phyloP scores from a whole-genome alignment of 2,329 filamentous ascomycete species.

The Ophiocordyceps unilateralis region DNA sequence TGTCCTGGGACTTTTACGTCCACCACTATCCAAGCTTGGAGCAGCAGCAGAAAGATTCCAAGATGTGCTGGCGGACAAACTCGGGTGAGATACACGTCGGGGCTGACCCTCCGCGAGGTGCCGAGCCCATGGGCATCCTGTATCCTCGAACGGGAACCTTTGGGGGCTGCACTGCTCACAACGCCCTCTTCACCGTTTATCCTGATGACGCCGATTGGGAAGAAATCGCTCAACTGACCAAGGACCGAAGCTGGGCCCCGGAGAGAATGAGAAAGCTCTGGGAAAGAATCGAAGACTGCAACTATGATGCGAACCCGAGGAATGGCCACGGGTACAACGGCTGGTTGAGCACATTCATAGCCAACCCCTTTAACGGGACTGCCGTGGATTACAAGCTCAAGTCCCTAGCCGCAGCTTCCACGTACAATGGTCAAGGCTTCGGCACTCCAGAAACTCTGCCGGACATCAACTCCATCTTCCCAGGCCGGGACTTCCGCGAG shows the following conservation, averaged over 20 bases:
- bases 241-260: constrained; percentile 39
- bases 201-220: constrained; percentile 43
- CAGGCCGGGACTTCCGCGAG: constrained; percentile 24
- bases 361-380: constrained; percentile 24
- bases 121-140: constrained; percentile 23
- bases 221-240: constrained; percentile 37
- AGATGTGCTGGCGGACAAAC: constrained; percentile 37
- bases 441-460: constrained; percentile 3
- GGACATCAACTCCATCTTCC: constrained; percentile 31
- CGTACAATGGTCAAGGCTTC: constrained; percentile 12
- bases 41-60: constrained; percentile 35
- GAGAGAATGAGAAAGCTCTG: constrained; percentile 44
- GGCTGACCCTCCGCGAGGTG: constrained; percentile 17
- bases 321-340: constrained; percentile 38
- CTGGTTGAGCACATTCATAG: constrained; percentile 37
- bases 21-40: constrained; percentile 38
- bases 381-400: constrained; percentile 32
- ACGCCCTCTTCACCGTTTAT: constrained; percentile 41
- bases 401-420: constrained; percentile 7
- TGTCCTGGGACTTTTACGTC: constrained; percentile 48
- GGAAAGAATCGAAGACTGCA: constrained; percentile 35
- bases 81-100: constrained; percentile 30
- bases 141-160: constrained; percentile 30
- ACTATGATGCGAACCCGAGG: constrained; percentile 18
- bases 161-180: constrained; percentile 38